phyloP scores from a whole-genome alignment of 495 filamentous ascomycete species.

The Neurospora sp. region DNA sequence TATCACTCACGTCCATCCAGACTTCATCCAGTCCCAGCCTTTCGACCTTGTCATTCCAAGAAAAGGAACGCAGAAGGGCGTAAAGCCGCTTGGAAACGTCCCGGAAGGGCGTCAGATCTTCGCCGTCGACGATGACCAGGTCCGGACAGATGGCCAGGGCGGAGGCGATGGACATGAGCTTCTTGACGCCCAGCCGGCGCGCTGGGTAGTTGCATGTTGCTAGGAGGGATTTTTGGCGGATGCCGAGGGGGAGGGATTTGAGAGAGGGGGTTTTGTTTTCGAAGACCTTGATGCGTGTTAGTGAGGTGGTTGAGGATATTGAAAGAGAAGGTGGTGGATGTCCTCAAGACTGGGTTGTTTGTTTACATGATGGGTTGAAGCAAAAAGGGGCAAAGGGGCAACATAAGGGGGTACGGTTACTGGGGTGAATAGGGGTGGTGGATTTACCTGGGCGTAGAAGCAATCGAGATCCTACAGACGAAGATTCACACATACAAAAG shows the following conservation, averaged over 20 bases:
- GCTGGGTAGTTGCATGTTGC: constrained; percentile 96
- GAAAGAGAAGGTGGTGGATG: no score
- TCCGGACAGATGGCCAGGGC: constrained; percentile 75
- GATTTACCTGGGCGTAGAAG: constrained; percentile 75
- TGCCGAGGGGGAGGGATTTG: constrained; percentile 56
- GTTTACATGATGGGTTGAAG: background rate
- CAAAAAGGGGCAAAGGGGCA: background rate
- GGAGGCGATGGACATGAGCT: constrained; percentile 73
- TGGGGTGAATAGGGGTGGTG: background rate
- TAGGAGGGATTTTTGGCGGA: constrained; percentile 72
- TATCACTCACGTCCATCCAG: constrained; percentile 68
- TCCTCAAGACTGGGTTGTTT: background rate
- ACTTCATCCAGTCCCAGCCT: constrained; percentile 81
- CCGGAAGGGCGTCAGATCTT: constrained; percentile 77
- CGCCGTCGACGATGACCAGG: constrained; percentile 73
- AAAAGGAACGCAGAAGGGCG: constrained; percentile 52
- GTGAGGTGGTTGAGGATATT: background rate
- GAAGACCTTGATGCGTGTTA: constrained; percentile 30
- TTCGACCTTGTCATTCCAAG: constrained; percentile 69
- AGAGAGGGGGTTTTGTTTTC: constrained; percentile 69
- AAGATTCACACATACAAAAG: background rate
- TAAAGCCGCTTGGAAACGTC: constrained; percentile 77
- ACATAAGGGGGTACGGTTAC: background rate
- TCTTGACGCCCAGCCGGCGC: constrained; percentile 61
- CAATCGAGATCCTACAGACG: constrained; percentile 69